These are phyloP conservation scores for Lactuca sativa DNA, from an alignment of 129 eudicot species.

Conservation along the genomic window DNA sequence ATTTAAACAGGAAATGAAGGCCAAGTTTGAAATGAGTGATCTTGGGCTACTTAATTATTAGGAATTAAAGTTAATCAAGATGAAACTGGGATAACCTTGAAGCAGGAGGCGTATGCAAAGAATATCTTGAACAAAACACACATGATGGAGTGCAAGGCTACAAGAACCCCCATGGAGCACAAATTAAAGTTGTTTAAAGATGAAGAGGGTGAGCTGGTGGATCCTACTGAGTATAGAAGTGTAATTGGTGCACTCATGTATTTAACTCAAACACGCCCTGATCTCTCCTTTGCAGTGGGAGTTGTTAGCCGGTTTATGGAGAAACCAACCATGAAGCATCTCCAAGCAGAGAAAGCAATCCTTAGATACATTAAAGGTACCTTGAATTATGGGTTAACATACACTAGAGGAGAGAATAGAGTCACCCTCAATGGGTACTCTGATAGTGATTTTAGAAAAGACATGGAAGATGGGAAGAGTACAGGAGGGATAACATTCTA, in stretches of 20 bases:
- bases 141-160: background rate
- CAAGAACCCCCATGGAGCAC: background rate
- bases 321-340: background rate
- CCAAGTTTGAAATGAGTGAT: background rate
- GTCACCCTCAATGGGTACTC: too few relatives aligned
- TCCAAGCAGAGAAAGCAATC: too few relatives aligned
- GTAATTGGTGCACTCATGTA: background rate
- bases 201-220: too few relatives aligned
- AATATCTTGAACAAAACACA: background rate
- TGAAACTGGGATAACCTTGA: background rate
- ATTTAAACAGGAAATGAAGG: background rate
- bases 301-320: background rate
- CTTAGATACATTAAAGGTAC: too few relatives aligned
- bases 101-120: background rate
- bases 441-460: too few relatives aligned
- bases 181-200: background rate
- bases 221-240: background rate
- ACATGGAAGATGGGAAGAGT: too few relatives aligned
- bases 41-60: background rate
- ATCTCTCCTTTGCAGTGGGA: background rate
- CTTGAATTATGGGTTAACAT: too few relatives aligned
- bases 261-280: background rate
- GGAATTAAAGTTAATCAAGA: background rate
- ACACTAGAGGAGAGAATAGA: too few relatives aligned
- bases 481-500: too few relatives aligned